Conservation (phyloP, 106 monocot species). For the Platanthera guangdongensis region DNA sequence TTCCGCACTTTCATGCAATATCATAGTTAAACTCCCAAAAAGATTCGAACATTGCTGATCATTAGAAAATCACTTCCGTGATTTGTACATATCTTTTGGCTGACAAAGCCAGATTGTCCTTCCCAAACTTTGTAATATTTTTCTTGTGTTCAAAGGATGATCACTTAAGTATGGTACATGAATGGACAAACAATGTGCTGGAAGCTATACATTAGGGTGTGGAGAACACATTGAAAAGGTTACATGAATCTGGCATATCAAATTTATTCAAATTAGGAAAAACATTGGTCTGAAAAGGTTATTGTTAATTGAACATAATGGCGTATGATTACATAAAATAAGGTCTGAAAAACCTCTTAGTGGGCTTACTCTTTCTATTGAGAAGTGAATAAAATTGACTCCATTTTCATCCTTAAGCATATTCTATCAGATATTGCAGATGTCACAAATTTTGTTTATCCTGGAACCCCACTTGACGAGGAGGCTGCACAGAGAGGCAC, state of each 20-base stretch:
- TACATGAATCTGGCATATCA: background rate
- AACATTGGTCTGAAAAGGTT: background rate
- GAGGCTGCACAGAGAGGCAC: conserved; percentile 92
- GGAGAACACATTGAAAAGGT: background rate
- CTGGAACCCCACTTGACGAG: conserved; percentile 91
- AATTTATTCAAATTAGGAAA: background rate
- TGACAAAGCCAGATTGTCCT: too few relatives aligned
- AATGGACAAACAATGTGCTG: too few relatives aligned
- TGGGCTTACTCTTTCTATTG: background rate
- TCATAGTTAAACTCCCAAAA: too few relatives aligned
- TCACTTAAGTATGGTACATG: too few relatives aligned
- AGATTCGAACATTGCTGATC: too few relatives aligned
- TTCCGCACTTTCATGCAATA: too few relatives aligned
- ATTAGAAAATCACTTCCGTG: too few relatives aligned
- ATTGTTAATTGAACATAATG: background rate
- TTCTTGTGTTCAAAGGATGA: too few relatives aligned
- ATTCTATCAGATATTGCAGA: conserved; percentile 87
- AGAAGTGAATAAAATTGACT: background rate
- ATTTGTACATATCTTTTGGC: too few relatives aligned
- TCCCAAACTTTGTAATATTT: too few relatives aligned
- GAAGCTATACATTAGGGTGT: background rate
- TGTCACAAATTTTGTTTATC: conserved; percentile 96
- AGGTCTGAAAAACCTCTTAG: background rate
- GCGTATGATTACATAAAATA: background rate
- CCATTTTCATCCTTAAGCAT: conserved; percentile 29